Percentiles rank a stretch among this genome's conserved stretches.
Conservation (phyloP, 495 filamentous ascomycete genomes). For the Choiromyces venosus region DNA sequence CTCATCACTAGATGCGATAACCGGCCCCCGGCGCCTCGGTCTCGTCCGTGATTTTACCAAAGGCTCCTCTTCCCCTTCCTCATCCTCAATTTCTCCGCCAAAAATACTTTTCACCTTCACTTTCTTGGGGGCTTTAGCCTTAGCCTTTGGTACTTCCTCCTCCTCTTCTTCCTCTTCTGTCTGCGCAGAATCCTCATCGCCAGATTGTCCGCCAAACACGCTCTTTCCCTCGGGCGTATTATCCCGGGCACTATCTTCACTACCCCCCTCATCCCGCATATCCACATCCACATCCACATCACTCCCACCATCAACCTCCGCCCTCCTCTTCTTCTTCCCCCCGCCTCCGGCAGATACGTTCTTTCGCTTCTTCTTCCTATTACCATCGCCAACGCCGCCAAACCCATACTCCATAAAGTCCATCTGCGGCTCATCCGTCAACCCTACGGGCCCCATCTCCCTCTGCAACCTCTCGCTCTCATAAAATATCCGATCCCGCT, state of each 20-base stretch:
- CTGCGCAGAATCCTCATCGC: conserved; percentile 22
- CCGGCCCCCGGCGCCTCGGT: conserved; percentile 29
- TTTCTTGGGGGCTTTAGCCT: conserved; percentile 3
- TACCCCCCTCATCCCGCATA: conserved; percentile 35
- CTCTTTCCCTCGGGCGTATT: conserved; percentile 17
- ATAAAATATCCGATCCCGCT: conserved; percentile 39
- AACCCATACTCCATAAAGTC: conserved; percentile 8
- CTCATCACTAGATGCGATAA: conserved; percentile 37
- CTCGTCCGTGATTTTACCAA: conserved; percentile 14
- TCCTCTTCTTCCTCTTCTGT: conserved; percentile 33
- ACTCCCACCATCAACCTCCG: conserved; percentile 3
- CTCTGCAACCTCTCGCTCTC: conserved; percentile 35
- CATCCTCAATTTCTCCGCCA: conserved; percentile 34
- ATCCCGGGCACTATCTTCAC: conserved; percentile 33
- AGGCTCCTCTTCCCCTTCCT: conserved; percentile 32
- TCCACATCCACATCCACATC: conserved; percentile 18
- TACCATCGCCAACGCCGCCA: conserved; percentile 9
- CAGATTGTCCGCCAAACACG: conserved; percentile 4
- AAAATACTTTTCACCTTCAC: conserved; percentile 32
- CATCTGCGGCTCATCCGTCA: neutral
- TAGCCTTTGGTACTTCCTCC: conserved; percentile 1
- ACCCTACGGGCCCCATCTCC: conserved; percentile 1
- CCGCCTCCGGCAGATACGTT: conserved; percentile 47
- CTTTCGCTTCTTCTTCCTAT: conserved; percentile 44
- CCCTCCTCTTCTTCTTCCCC: conserved; percentile 25